phyloP scores from a whole-genome alignment of 169 alveolate genomes.

The Babesia gibsoni region DNA sequence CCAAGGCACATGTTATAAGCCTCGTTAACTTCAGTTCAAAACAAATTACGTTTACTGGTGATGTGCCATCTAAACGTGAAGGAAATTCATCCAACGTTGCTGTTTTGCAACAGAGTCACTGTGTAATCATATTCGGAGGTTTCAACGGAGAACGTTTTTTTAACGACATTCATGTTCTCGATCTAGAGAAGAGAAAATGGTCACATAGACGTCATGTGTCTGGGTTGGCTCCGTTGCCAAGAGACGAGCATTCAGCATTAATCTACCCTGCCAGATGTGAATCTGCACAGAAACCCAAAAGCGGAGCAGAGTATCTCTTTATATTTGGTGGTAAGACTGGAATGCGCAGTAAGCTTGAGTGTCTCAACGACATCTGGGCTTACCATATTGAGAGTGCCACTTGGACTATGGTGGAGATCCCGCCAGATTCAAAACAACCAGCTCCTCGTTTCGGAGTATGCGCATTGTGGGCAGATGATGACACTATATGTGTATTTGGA shows the following conservation, averaged over 20 bases:
- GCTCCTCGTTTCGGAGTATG: conserved; percentile 85
- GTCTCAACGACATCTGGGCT: conserved; percentile 87
- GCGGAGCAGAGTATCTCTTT: conserved; percentile 73
- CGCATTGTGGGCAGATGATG: conserved; percentile 84
- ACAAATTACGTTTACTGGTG: conserved; percentile 77
- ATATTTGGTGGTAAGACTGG: conserved; percentile 83
- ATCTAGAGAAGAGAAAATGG: conserved; percentile 80
- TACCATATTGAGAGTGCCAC: conserved; percentile 71
- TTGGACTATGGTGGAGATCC: conserved; percentile 81
- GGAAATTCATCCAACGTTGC: conserved; percentile 82
- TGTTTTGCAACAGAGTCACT: conserved; percentile 68
- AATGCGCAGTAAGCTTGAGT: conserved; percentile 37
- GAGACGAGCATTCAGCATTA: conserved; percentile 83
- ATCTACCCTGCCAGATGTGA: conserved; percentile 84
- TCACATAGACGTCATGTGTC: conserved; percentile 41
- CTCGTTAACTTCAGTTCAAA: conserved; percentile 78
- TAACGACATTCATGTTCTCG: conserved; percentile 80
- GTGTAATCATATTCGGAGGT: conserved; percentile 82
- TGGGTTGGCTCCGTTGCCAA: conserved; percentile 80
- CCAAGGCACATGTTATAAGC: conserved; percentile 76
- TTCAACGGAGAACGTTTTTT: conserved; percentile 74
- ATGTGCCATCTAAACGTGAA: conserved; percentile 78
- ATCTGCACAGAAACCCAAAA: conserved; percentile 62
- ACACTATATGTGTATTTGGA: conserved; percentile 81
- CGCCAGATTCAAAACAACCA: conserved; percentile 74